Evolutionary conservation across 495 filamentous ascomycete genomes (phyloP).

Genomic region (Pyrenopolyporus hunteri): DNA sequence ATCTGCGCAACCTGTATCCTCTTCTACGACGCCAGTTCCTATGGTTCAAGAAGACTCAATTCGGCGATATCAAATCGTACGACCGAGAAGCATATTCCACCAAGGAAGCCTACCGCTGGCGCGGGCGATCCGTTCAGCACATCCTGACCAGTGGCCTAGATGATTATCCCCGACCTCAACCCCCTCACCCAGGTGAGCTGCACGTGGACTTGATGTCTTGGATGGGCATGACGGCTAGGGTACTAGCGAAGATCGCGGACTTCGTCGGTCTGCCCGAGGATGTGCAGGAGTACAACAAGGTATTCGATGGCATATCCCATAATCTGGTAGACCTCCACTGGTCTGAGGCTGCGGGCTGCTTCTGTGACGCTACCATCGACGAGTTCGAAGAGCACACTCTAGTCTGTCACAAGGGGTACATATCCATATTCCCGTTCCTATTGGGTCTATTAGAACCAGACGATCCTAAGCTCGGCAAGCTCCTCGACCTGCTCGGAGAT

Average conservation of each 20-base stretch:
- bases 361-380: constrained; percentile 95
- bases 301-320: constrained; percentile 77
- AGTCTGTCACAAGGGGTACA: constrained; percentile 96
- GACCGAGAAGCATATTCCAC: constrained; percentile 84
- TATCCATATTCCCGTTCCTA: constrained; percentile 93
- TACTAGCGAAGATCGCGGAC: constrained; percentile 76
- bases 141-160: constrained; percentile 92
- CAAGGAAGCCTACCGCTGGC: constrained; percentile 95
- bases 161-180: constrained; percentile 92
- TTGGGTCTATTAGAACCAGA: constrained; percentile 74
- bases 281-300: constrained; percentile 69
- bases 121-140: constrained; percentile 84
- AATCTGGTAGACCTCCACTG: constrained; percentile 97
- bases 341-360: constrained; percentile 76
- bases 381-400: constrained; percentile 89
- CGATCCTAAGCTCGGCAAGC: constrained; percentile 70
- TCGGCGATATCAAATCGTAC: constrained; percentile 87
- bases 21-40: constrained; percentile 86
- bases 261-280: constrained; percentile 77
- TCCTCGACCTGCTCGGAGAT: constrained; percentile 79
- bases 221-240: constrained; percentile 92
- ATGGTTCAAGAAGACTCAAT: constrained; percentile 94
- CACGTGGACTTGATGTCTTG: constrained; percentile 94
- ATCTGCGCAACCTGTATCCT: constrained; percentile 86
- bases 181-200: constrained; percentile 96